Evolutionary conservation across 2,329 filamentous ascomycete genomes (phyloP).

Genomic region (Acrodontium crateriforme): DNA sequence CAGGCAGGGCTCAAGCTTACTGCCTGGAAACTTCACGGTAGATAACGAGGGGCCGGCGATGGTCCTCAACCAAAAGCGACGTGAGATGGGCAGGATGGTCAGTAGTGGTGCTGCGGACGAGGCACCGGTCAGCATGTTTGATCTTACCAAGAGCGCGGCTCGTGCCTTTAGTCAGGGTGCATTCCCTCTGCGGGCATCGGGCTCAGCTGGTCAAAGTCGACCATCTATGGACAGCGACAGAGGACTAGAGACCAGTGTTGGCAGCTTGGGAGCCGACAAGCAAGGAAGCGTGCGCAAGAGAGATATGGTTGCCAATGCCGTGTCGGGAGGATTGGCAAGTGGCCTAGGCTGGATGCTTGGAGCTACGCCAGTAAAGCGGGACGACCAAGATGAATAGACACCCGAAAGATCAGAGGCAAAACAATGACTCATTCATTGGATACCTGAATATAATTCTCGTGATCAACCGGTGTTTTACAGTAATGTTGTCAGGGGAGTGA

Average conservation of each 20-base stretch:
- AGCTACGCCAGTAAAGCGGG: conserved; percentile 19
- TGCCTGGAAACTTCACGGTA: conserved; percentile 34
- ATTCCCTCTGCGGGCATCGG: conserved; percentile 26
- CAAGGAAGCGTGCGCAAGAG: conserved; percentile 48
- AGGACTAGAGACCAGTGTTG: conserved; percentile 10
- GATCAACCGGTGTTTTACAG: too few species aligned
- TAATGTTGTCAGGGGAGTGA: too few species aligned
- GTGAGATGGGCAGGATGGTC: conserved; percentile 23
- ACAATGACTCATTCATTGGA: too few species aligned
- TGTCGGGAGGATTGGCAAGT: conserved; percentile 46
- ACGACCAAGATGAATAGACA: conserved; percentile 1
- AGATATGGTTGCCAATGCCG: conserved; percentile 55
- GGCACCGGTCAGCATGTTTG: conserved; percentile 39
- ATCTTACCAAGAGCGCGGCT: conserved; percentile 36
- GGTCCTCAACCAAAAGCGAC: conserved; percentile 26
- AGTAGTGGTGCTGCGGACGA: conserved; percentile 19
- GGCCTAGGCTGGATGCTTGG: conserved; percentile 54
- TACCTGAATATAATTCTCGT: too few species aligned
- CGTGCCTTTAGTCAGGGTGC: conserved; percentile 31
- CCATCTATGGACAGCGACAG: neutral
- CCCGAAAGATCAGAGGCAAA: neutral
- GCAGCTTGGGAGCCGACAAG: conserved; percentile 11
- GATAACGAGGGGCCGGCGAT: conserved; percentile 20
- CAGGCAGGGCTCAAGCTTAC: conserved; percentile 10
- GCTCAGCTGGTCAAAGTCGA: conserved; percentile 2